Base-by-base conservation (phyloP, 2,329 filamentous ascomycete genomes). In the Diplodia sapinea region DNA sequence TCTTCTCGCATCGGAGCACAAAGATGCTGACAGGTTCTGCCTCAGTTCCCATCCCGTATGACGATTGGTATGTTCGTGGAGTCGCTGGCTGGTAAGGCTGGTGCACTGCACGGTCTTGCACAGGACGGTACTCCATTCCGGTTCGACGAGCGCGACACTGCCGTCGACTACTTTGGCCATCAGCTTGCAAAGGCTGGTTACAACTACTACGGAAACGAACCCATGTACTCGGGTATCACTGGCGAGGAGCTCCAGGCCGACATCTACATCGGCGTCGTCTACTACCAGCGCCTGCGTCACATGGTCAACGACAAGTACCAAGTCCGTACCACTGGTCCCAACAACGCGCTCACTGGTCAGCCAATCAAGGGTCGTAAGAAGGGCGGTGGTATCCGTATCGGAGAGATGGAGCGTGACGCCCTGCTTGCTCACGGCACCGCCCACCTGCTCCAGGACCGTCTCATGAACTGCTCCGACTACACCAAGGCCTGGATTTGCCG, bases 261-360 rank as follows among this genome's bases (percentile, higher is more conserved):
- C 77, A 98, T 99, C 75, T 99, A 96, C 82, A 88, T 98, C 69
- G 95, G 95, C 56, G 89, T 97, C 12, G 95, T 99, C 69, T 98
- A 98, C 85, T 99, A 99, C 85, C 95, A 99, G 82, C 90, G 95
- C 79, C 86, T 99, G 69, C 87, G 95, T 78, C 95, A 99, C 89
- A 99, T 99, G 95, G 95, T 99, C 67, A 98, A 97, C 86, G 95
- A 99, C 81, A 99, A 99, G 82, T 99, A 92, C 85, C 95, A 99
- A 80, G 95, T 98, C 67, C 89, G 95, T 80, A 98, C 95, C 2
- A 98, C 95, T 0, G 95, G 95, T 66, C 94, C 94, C 0, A 91
- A 97, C 52, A 95, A 95, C 66, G 88, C 90, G 29, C 88, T 95
- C 17, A 98, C 94, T 0, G 94, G 94, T 38, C 95, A 99, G 78